Evolutionary conservation across 108 stramenopile species (phyloP), one percentile per base, ranked within the genome.

Genomic region (Fragilariopsis cylindrus): DNA sequence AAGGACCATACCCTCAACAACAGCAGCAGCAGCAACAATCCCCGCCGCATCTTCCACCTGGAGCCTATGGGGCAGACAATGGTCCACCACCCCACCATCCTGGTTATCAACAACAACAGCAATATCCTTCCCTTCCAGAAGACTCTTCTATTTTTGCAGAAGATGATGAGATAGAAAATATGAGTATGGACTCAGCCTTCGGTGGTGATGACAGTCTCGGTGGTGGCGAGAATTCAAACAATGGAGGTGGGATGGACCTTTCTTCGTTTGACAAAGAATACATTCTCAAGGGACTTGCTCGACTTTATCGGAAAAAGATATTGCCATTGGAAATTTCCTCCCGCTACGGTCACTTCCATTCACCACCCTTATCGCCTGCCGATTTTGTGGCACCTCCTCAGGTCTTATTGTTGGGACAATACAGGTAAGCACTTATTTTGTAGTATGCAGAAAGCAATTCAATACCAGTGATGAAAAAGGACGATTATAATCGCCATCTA

Each of bases 311-410:
- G 39, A 92, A 92, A 75, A 95, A 95, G 69, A 95, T 95, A 71
- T 80, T 90, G 5, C 94, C 96, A 0, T 75, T 96, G 54, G 96
- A 96, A 73, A 57, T 92, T 39, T 82, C 87, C 7, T 97, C 94
- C 48, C 83, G 90, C 50, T 99, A 95, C 69, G 98, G 97, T 4
- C 93, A 96, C 64, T 99, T 99, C 82, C 94, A 98, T 78, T 97
- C 97, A n/a, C 98, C 98, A 4, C 94, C 95, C 2, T 77, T 99
- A 18, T 93, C 94, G 50, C 96, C 97, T 48, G 84, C 95, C 5
- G 98, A 99, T 85, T 99, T 99, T 81, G 98, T 97, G 69, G 90
- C 97, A 9, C 98, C 96, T 64, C 98, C 98, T 7, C 93, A 97
- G 92, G 97, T 99, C 7, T 79, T 99, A 52, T 76, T 99, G 60